phyloP scores from a whole-genome alignment of 2,329 filamentous ascomycete species.

The Aspergillus spinulosporus region DNA sequence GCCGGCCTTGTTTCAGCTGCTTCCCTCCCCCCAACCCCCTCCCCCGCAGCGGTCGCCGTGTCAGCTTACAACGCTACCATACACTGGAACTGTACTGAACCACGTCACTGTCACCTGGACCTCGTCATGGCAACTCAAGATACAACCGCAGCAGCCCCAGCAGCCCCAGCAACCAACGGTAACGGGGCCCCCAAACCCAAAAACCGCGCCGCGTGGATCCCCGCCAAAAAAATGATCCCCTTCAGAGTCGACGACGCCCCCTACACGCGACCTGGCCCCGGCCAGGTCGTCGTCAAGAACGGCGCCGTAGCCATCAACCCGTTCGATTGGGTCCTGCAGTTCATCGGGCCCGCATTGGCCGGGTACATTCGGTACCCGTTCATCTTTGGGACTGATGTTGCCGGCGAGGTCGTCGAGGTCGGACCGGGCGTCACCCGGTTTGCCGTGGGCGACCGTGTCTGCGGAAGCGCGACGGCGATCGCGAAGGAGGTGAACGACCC shows the following conservation, averaged over 20 bases:
- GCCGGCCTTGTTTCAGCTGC: too few relatives aligned
- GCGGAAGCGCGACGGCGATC: conserved; percentile 28
- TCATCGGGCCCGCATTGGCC: conserved; percentile 28
- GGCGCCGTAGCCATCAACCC: conserved; percentile 47
- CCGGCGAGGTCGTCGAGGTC: conserved; percentile 48
- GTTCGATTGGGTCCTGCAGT: conserved; percentile 44
- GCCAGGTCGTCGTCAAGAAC: conserved; percentile 45
- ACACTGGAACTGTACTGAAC: too few relatives aligned
- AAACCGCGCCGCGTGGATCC: conserved; percentile 39
- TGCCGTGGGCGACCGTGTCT: conserved; percentile 48
- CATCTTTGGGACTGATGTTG: conserved; percentile 47
- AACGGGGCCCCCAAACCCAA: conserved; percentile 4
- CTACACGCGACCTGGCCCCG: conserved; percentile 34
- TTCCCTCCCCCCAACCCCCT: too few relatives aligned
- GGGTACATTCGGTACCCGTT: conserved; percentile 35
- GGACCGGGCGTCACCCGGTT: conserved; percentile 26
- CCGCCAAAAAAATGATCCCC: conserved; percentile 31
- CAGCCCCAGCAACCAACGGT: background rate
- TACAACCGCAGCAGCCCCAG: background rate
- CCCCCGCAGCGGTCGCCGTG: too few relatives aligned
- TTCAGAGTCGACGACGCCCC: conserved; percentile 41
- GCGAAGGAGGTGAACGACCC: conserved; percentile 16
- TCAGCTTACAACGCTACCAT: too few relatives aligned
- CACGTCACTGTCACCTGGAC: background rate
- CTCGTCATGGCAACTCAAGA: background rate